phyloP scores from a whole-genome alignment of 164 flowering plant species.

The Aristolochia fimbriata region DNA sequence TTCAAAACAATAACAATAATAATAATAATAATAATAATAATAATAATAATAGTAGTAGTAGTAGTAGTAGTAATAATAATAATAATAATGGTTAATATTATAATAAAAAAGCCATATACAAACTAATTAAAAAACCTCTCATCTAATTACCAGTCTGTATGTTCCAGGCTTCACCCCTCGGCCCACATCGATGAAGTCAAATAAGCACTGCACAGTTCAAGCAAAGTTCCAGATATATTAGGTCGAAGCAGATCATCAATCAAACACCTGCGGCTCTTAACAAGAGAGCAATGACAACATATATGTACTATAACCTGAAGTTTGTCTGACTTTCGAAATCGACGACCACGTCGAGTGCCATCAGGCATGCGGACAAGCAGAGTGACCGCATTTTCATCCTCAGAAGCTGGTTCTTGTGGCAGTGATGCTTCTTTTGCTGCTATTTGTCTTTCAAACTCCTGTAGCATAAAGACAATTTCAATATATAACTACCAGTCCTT shows the following conservation, averaged over 20 bases:
- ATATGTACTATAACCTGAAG: slow-evolving; percentile 44
- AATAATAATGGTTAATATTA: too few species aligned
- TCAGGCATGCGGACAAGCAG: slow-evolving; percentile 91
- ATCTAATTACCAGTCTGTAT: slow-evolving; percentile 72
- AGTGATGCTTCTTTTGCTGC: slow-evolving; percentile 83
- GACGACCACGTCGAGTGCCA: slow-evolving; percentile 85
- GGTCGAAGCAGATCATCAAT: not conserved
- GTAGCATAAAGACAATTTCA: slow-evolving; percentile 2
- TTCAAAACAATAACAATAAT: too few species aligned
- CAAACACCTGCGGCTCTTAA: not conserved
- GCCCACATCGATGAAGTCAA: slow-evolving; percentile 82
- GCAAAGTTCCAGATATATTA: not conserved
- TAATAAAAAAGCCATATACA: not conserved
- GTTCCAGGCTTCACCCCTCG: slow-evolving; percentile 74
- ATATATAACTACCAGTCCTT: too few species aligned
- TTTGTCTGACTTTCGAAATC: slow-evolving; percentile 70
- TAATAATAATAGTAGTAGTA: too few species aligned
- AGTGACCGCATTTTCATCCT: slow-evolving; percentile 73
- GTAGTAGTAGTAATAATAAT: too few species aligned
- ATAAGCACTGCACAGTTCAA: slow-evolving; percentile 55
- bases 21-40: too few species aligned
- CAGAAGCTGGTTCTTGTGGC: slow-evolving; percentile 66
- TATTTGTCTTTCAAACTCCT: slow-evolving; percentile 76
- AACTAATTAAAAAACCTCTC: not conserved
- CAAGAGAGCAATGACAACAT: not conserved